Evolutionary conservation across 2,329 filamentous ascomycete genomes (phyloP), one percentile per base, ranked within the genome.

Genomic region (Botrytis byssoidea): DNA sequence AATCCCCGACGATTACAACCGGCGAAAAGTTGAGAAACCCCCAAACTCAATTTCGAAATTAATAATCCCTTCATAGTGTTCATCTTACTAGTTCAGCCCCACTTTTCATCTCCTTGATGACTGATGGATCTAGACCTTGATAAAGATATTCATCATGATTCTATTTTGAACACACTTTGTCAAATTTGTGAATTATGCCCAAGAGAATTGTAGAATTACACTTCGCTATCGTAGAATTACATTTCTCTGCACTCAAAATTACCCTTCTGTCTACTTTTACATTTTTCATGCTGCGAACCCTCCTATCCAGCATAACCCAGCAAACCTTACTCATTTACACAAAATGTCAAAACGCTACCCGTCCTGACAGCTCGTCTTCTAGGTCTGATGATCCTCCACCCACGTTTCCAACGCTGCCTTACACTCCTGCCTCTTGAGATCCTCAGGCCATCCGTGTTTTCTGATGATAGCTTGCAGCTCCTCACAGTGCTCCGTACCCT

Each of bases 91-190:
- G 35, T 40, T 14, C 12, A 2, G 25, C 64, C 51, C 64, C 64
- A 40, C 64, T 51, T 51, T 67, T 65, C 63, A 65, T 65, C 42
- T 65, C 63, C n/a, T 46, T 37, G 44, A 51, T 12, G 16, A 51
- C 35, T n/a, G 64, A 66, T 16, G 44, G 22, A 67, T 67, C 64
- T 67, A 67, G 64, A 66, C 32, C 46, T 40, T 37, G 64, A 44
- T 1, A 20, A 65, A 46, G 63, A 32, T 29, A 22, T 32, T 35
- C 40, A 40, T n/a, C 40, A n/a, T 18, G 18, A 16, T 20, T 63
- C 35, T 18, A 63, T 63, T 63, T 63, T 20, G 60, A 63, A 14
- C n/a, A 18, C 25, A 60, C 9, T 22, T 60, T 9, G 2, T 60
- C 57, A 35, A 35, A 60, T 60, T 60, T 9, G 20, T 22, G 57